phyloP scores from a whole-genome alignment of 768 basidiomycete genomes.

The Suillus brevipes region DNA sequence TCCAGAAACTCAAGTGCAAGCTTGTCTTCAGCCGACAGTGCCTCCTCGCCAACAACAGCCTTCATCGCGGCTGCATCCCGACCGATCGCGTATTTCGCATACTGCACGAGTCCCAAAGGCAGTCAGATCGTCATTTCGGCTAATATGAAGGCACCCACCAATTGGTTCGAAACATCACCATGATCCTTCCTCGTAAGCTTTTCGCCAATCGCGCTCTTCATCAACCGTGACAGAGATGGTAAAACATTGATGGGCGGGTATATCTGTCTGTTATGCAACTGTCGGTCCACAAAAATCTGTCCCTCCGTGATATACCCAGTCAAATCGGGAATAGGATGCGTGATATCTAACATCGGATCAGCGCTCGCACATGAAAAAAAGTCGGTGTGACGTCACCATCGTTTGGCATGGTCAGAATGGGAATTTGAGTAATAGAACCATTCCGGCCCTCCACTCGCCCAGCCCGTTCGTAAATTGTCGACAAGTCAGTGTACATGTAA shows the following conservation, averaged over 20 bases:
- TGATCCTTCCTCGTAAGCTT: conserved; percentile 97
- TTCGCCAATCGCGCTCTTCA: conserved; percentile 99
- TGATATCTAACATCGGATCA: conserved; percentile 73
- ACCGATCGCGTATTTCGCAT: conserved; percentile 97
- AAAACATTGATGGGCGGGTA: conserved; percentile 99
- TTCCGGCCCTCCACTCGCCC: conserved; percentile 97
- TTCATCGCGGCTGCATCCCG: conserved; percentile 98
- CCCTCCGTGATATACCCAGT: conserved; percentile 99
- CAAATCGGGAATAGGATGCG: conserved; percentile 99
- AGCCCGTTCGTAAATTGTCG: conserved; percentile 99
- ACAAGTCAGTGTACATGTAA: conserved; percentile 99
- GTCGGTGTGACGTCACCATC: conserved; percentile 64
- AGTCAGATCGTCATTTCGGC: conserved; percentile 15
- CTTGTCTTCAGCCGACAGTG: conserved; percentile 92
- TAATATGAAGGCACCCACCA: conserved; percentile 51
- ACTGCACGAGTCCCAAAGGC: conserved; percentile 46
- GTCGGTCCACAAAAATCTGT: conserved; percentile 97
- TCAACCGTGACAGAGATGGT: conserved; percentile 96
- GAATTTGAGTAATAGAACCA: conserved; percentile 99
- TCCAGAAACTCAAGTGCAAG: conserved; percentile 96
- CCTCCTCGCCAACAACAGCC: conserved; percentile 98
- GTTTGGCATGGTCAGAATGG: conserved; percentile 99
- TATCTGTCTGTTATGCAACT: conserved; percentile 94
- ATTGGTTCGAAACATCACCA: conserved; percentile 98
- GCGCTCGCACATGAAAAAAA: conserved; percentile 19